Evolutionary conservation across 768 basidiomycete genomes (phyloP), one percentile per base, ranked within the genome.

Genomic region (Lentinus tigrinus): DNA sequence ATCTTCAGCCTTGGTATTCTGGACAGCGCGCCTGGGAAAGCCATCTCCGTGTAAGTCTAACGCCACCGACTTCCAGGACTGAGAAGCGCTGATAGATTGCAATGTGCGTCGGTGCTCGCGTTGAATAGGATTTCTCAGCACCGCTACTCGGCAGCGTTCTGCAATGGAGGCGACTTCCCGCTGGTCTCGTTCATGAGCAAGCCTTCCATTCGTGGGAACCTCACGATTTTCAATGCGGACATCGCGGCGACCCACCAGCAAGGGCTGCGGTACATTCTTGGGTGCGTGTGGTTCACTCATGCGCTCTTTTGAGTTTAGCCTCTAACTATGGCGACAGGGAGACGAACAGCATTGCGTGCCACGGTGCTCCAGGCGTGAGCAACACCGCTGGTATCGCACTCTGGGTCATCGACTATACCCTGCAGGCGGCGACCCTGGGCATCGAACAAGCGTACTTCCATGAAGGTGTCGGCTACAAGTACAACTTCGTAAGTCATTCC

Each of bases 381-480:
- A 85, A 89, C 65, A 82, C 81, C 1, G 87, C 82, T 16, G 88
- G 87, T 9, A 85, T 85, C 0, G 82, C 85, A 17, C 69, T 89
- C 21, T 89, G 87, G 87, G 75, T 78, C 10, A 71, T 88, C 58
- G 87, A 89, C 67, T 87, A 89, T 67, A 74, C 79, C 2, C 72
- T 90, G 5, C 85, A 78, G 63, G 83, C 85, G 66, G 70, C 81
- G 1, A 79, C 81, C 60, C 67, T 85, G 8, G 83, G 82, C 4
- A 79, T 85, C 24, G 75, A 77, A 28, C 74, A 79, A 47, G 61
- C 85, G n/a, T 84, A 79, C 71, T 87, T 86, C 75, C 86, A 89
- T 64, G 75, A 84, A 56, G 87, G 87, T 11, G 74, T 89, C 51
- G 87, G 87, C 1, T 89, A 78, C 72, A 89, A 89, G 70, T 89